Conservation (phyloP, 1,284 basidiomycete species). For the Ceratobasidium papillatum region DNA sequence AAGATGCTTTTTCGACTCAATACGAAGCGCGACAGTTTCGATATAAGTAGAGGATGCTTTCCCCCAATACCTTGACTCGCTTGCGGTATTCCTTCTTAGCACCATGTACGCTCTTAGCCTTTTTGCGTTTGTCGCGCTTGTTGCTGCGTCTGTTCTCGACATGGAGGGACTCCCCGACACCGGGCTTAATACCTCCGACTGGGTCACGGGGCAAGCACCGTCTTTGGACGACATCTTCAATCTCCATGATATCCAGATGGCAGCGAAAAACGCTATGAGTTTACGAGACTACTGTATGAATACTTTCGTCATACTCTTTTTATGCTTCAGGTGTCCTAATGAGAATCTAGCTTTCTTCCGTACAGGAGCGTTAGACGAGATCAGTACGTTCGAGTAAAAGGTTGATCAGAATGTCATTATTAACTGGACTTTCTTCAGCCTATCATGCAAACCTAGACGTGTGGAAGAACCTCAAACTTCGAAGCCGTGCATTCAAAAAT, state of each 20-base stretch:
- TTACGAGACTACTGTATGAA: no score
- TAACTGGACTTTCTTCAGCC: slow-evolving; percentile 18
- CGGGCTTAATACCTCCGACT: no score
- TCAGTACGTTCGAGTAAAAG: background rate
- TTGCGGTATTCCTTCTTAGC: background rate
- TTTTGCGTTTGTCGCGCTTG: background rate
- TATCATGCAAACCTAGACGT: slow-evolving; percentile 50
- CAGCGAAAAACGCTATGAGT: no score
- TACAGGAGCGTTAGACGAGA: slow-evolving; percentile 16
- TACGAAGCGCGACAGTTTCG: no score
- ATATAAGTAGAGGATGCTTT: no score
- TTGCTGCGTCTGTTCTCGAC: slow-evolving; percentile 47
- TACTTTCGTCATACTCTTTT: slow-evolving; percentile 49
- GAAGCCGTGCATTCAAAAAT: slow-evolving; percentile 49
- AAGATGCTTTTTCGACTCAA: no score
- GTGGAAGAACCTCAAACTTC: slow-evolving; percentile 48
- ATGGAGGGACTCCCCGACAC: slow-evolving; percentile 50
- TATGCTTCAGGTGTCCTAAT: background rate
- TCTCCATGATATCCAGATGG: no score
- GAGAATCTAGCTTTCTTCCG: background rate
- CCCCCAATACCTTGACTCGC: no score
- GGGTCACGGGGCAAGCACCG: no score
- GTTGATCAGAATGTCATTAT: background rate
- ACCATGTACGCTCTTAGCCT: background rate
- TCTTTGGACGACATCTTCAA: no score